phyloP scores from a whole-genome alignment of 805 yeast genomes.

The Starmerella sp. region DNA sequence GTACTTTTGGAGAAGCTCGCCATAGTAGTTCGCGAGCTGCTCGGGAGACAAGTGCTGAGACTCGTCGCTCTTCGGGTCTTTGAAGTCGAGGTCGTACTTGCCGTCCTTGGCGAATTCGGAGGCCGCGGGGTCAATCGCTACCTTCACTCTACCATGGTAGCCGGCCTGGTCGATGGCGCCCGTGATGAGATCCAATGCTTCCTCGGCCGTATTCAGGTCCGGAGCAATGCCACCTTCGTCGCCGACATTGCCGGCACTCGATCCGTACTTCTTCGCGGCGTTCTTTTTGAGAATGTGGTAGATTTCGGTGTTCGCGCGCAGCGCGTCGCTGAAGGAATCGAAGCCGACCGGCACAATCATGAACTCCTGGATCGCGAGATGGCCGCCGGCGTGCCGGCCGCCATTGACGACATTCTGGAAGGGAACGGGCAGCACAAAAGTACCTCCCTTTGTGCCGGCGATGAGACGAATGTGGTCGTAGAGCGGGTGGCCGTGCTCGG shows the following conservation, averaged over 20 bases:
- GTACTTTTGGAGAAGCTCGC: slow-evolving; percentile 68
- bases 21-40: slow-evolving; percentile 78
- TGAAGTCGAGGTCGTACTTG: slow-evolving; percentile 95
- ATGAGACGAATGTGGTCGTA: slow-evolving; percentile 82
- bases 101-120: slow-evolving; percentile 97
- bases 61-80: slow-evolving; percentile 86
- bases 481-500: slow-evolving; percentile 85
- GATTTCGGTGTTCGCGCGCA: slow-evolving; percentile 95
- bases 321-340: slow-evolving; percentile 81
- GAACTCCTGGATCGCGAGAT: slow-evolving; percentile 97
- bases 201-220: slow-evolving; percentile 86
- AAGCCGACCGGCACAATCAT: slow-evolving; percentile 97
- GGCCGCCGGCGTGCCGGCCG: slow-evolving; percentile 99
- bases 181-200: slow-evolving; percentile 90
- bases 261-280: slow-evolving; percentile 92
- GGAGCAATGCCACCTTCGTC: slow-evolving; percentile 99
- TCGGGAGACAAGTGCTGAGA: slow-evolving; percentile 84
- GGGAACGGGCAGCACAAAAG: slow-evolving; percentile 96
- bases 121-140: slow-evolving; percentile 94
- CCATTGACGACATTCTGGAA: slow-evolving; percentile 98
- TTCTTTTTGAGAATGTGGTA: slow-evolving; percentile 91
- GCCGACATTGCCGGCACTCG: slow-evolving; percentile 99
- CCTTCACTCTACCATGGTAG: slow-evolving; percentile 82
- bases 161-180: slow-evolving; percentile 89
- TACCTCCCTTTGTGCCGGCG: slow-evolving; percentile 54